phyloP scores from a whole-genome alignment of 306 rosid species.

The Hippophae rhamnoides region DNA sequence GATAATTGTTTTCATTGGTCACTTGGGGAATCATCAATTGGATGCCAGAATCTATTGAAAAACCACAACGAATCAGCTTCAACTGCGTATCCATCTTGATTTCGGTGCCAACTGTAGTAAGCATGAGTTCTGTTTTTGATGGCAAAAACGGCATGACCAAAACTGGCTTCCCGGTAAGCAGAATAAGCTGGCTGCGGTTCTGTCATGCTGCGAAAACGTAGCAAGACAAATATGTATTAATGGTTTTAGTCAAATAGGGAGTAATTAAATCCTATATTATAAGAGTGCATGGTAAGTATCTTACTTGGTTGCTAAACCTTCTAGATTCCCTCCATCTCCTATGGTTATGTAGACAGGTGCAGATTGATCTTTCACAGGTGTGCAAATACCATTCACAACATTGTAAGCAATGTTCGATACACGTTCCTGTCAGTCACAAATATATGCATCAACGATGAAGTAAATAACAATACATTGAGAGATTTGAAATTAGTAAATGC shows the following conservation, averaged over 20 bases:
- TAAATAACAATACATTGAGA: no score
- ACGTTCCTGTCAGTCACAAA: conserved; percentile 47
- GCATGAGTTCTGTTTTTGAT: conserved; percentile 83
- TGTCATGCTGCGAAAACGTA: conserved; percentile 50
- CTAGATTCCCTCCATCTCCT: conserved; percentile 89
- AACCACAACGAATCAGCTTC: conserved; percentile 68
- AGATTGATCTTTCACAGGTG: conserved; percentile 52
- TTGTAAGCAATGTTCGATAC: conserved; percentile 66
- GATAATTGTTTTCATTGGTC: no score
- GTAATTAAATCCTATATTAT: background rate
- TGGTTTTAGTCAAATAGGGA: background rate
- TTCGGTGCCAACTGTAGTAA: conserved; percentile 63
- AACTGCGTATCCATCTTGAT: conserved; percentile 65
- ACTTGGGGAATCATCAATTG: conserved; percentile 47
- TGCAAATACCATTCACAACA: conserved; percentile 55
- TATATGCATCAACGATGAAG: background rate
- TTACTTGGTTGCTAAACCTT: conserved; percentile 83
- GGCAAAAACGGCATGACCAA: conserved; percentile 70
- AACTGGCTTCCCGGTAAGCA: conserved; percentile 74
- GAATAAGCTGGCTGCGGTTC: conserved; percentile 79
- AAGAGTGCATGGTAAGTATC: conserved; percentile 3
- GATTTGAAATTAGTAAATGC: no score
- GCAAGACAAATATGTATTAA: conserved; percentile 1
- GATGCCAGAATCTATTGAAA: conserved; percentile 53
- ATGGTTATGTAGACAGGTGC: conserved; percentile 88